Evolutionary conservation across 1,139 yeast genomes (phyloP), one percentile per base, ranked within the genome.

Genomic region (Blastobotrys elegans): DNA sequence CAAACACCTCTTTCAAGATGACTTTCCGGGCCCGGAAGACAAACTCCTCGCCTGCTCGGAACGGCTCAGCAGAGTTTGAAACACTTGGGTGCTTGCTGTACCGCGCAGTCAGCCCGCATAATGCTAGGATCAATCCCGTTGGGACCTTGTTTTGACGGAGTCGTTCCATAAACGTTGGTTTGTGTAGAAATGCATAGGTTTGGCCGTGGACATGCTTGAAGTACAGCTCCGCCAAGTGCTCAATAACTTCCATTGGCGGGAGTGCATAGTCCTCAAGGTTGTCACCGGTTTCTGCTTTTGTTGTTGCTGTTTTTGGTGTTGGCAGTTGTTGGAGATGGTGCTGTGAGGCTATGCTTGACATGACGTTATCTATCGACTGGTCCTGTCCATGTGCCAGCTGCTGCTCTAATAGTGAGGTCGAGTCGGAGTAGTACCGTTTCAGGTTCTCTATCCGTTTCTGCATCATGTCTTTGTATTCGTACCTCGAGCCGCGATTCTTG

Each of bases 401-500:
- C 54, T 51, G 49, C 56, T n/a, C 42, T 34, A 20, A 21, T 20
- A 29, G 26, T 49, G n/a, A 36, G 48, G 33, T 11, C n/a, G 38
- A 5, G 2, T 17, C 8, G 7, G 41, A 36, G 29, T 21, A 44
- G 39, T 55, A 64, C 31, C 56, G 56, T 39, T 59, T 59, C 51
- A 66, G 55, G 37, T 58, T 59, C 29, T 60, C 59, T 39, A 66
- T 57, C 18, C 70, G 56, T 39, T 58, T 56, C 39, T 58, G 56
- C 40, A 66, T 57, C 66, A 64, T 63, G 44, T 66, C 67, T 29
- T 54, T 53, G 49, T 67, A 67, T n/a, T 69, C 68, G 40, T 63
- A 65, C 31, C 70, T 61, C 18, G 70, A 66, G 20, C 70, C 70
- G 13, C 70, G 55, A 49, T 64, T 67, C 16, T 67, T 60, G 35